Evolutionary conservation across 495 filamentous ascomycete species (phyloP).

Genomic region (Neurospora tetrasperma): DNA sequence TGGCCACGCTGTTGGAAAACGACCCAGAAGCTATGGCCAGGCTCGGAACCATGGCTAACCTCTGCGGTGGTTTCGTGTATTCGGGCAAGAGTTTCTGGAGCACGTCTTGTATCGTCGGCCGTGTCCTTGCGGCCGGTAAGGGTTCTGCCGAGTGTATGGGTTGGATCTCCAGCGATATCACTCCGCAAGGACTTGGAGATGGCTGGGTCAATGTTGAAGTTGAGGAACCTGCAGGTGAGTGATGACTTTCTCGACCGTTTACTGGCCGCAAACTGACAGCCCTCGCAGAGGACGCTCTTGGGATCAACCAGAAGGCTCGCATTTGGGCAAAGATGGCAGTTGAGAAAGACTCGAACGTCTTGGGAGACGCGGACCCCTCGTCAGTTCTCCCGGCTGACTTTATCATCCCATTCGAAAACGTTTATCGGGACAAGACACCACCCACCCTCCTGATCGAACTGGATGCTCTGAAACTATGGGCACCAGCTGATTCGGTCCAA

Average conservation of each 20-base stretch:
- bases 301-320: conserved; percentile 35
- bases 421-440: conserved; percentile 32
- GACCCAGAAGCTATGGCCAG: conserved; percentile 51
- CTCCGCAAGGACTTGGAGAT: conserved; percentile 40
- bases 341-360: conserved; percentile 41
- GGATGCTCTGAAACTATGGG: conserved; percentile 30
- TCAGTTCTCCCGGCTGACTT: conserved; percentile 48
- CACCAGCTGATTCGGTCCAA: conserved; percentile 24
- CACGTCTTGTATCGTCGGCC: conserved; percentile 63
- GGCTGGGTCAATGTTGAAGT: conserved; percentile 57
- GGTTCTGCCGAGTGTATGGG: conserved; percentile 67
- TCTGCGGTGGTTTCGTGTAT: conserved; percentile 74
- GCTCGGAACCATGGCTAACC: conserved; percentile 58
- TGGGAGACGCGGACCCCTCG: conserved; percentile 38
- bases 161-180: conserved; percentile 55
- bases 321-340: conserved; percentile 38
- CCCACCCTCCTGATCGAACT: conserved; percentile 32
- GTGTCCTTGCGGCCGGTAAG: conserved; percentile 56
- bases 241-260: neutral
- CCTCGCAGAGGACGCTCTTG: conserved; percentile 27
- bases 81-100: conserved; percentile 70
- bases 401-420: conserved; percentile 42
- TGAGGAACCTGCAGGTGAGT: conserved; percentile 39
- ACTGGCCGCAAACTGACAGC: conserved; percentile 2
- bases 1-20: conserved; percentile 69